Percentiles rank a stretch among this genome's conserved stretches.
These are phyloP conservation scores for Porodaedalea pini DNA, from an alignment of 1,284 basidiomycete species.

Conservation along the genomic window DNA sequence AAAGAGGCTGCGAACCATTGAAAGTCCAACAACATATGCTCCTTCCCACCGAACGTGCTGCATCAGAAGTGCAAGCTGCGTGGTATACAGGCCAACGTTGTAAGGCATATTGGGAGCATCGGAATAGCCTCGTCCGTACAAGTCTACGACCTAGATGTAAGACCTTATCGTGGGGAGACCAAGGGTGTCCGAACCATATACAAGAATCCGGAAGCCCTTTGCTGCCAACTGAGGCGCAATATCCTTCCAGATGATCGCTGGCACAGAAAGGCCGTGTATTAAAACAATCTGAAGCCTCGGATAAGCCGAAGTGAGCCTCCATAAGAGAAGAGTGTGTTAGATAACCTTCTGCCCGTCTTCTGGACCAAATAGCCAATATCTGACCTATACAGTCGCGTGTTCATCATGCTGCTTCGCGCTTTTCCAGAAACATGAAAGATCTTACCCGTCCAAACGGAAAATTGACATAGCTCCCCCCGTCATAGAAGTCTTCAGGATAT, in stretches of 20 bases:
- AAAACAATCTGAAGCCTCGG: constrained; percentile 52
- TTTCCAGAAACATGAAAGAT: constrained; percentile 7
- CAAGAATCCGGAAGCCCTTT: constrained; percentile 66
- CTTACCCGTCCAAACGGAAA: constrained; percentile 59
- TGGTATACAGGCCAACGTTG: constrained; percentile 58
- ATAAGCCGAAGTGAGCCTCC: not conserved
- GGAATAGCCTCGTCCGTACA: constrained; percentile 78
- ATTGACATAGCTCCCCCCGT: constrained; percentile 59
- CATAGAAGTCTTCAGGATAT: constrained; percentile 66
- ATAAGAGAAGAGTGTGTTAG: not conserved
- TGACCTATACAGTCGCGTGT: constrained; percentile 40
- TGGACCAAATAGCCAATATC: constrained; percentile 74
- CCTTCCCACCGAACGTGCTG: constrained; percentile 70
- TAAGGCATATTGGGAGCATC: constrained; percentile 69
- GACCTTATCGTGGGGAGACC: not conserved
- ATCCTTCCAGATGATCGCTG: constrained; percentile 70
- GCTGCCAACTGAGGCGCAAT: constrained; percentile 59
- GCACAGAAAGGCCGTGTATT: constrained; percentile 76
- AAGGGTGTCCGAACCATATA: constrained; percentile 51
- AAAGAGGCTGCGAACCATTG: constrained; percentile 50
- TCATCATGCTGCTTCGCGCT: constrained; percentile 11
- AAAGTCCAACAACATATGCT: constrained; percentile 61
- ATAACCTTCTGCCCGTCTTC: constrained; percentile 63
- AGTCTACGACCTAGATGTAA: constrained; percentile 40
- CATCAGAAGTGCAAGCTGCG: constrained; percentile 76